Conservation (phyloP, 192 early-diverging fungal genomes). For the Entrophospora sp. region DNA sequence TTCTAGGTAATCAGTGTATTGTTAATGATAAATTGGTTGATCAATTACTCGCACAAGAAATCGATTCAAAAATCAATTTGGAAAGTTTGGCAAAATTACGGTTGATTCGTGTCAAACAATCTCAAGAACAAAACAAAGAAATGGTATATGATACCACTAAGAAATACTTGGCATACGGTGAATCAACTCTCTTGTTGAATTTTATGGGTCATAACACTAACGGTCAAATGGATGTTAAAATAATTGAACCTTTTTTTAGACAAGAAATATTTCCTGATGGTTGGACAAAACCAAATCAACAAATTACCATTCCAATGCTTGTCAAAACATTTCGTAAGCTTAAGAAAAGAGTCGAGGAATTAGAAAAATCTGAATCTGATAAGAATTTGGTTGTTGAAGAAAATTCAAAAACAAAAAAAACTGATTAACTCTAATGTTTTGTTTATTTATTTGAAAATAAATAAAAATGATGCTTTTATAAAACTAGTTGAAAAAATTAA, state of each 20-base stretch:
- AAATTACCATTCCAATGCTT: no score
- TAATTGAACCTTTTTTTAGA: neutral
- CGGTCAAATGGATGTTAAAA: neutral
- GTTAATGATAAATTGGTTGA: constrained; percentile 7
- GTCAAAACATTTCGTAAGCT: no score
- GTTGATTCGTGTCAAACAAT: neutral
- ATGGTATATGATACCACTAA: neutral
- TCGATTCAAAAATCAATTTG: neutral
- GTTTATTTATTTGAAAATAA: no score
- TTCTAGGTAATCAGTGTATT: neutral
- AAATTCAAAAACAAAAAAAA: no score
- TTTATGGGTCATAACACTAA: neutral
- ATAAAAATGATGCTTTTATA: no score
- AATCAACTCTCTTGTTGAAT: neutral
- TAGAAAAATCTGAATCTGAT: no score
- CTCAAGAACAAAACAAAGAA: neutral
- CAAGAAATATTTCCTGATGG: constrained; percentile 2
- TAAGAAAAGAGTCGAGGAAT: no score
- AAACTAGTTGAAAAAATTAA: no score
- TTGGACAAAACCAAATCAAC: constrained; percentile 1
- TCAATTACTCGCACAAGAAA: neutral
- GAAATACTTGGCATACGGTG: neutral
- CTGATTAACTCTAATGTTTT: no score
- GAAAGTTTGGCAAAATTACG: constrained; percentile 1
- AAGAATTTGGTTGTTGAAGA: no score